These are phyloP conservation scores for Oryza meridionalis DNA, from an alignment of 176 grass and related monocot genomes.

Conservation along the genomic window DNA sequence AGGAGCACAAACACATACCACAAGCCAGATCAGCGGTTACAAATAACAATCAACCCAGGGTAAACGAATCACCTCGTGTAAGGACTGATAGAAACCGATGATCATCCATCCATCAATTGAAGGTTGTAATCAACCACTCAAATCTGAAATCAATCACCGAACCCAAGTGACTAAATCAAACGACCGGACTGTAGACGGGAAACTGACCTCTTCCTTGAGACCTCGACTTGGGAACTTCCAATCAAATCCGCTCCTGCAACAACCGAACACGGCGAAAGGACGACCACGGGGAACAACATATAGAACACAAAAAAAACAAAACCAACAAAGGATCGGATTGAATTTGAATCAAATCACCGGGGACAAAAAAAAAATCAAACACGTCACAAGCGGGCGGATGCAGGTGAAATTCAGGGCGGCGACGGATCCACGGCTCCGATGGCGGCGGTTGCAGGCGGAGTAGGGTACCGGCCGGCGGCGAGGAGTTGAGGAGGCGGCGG, in stretches of 20 bases:
- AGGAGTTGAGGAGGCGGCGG: no score
- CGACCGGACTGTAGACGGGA: not conserved
- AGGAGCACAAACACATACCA: not conserved
- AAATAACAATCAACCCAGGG: slow-evolving; percentile 1
- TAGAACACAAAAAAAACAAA: not conserved
- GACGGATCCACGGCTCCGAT: no score
- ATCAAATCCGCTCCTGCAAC: slow-evolving; percentile 25
- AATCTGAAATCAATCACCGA: slow-evolving; percentile 39
- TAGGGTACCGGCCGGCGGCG: no score
- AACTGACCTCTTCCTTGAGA: slow-evolving; percentile 45
- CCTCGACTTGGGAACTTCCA: not conserved
- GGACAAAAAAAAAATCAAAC: not conserved
- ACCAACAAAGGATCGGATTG: not conserved
- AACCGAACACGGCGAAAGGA: slow-evolving; percentile 13
- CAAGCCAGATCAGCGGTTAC: not conserved
- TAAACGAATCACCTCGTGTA: slow-evolving; percentile 8
- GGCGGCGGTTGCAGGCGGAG: no score
- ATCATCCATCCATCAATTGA: not conserved
- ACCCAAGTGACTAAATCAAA: slow-evolving; percentile 34
- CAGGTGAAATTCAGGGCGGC: no score
- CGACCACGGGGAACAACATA: not conserved
- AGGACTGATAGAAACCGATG: not conserved
- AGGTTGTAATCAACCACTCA: not conserved
- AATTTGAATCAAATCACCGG: not conserved
- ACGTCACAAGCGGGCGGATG: not conserved